Percentiles rank a stretch among this genome's conserved stretches.
Conservation (phyloP, 2,329 filamentous ascomycete genomes). For the Intubia oerlemansii region DNA sequence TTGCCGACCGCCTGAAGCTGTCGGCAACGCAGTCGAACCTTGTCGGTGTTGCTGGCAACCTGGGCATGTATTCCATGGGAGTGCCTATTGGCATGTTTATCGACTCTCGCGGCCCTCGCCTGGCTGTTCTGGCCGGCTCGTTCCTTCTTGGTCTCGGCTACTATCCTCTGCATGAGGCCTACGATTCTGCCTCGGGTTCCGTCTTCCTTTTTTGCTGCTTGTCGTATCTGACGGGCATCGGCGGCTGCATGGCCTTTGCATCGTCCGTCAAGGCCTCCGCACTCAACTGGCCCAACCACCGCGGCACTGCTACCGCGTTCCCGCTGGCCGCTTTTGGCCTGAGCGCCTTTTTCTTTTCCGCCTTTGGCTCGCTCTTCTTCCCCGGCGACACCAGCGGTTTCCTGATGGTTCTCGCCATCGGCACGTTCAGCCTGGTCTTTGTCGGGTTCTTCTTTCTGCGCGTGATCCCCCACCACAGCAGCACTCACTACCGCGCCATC, state of each 20-base stretch:
- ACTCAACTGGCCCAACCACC: constrained; percentile 75
- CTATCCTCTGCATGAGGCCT: constrained; percentile 65
- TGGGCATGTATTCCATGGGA: constrained; percentile 86
- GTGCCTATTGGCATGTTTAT: constrained; percentile 78
- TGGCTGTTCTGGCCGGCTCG: constrained; percentile 56
- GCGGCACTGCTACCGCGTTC: constrained; percentile 86
- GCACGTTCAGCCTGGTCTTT: constrained; percentile 57
- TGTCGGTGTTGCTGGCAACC: constrained; percentile 65
- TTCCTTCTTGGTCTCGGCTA: constrained; percentile 60
- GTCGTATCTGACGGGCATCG: constrained; percentile 67
- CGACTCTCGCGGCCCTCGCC: constrained; percentile 60
- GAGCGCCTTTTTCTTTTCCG: constrained; percentile 90
- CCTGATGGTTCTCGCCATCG: constrained; percentile 57
- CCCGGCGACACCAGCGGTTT: constrained; percentile 68
- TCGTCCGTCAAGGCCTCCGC: constrained; percentile 73
- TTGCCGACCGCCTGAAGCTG: constrained; percentile 66
- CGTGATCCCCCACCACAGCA: constrained; percentile 37
- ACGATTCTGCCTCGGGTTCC: constrained; percentile 42
- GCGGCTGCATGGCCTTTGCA: constrained; percentile 78
- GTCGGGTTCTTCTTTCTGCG: constrained; percentile 69
- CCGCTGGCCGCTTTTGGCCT: constrained; percentile 83
- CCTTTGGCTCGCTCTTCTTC: constrained; percentile 54
- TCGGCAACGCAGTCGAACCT: constrained; percentile 87
- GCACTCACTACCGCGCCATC: constrained; percentile 29
- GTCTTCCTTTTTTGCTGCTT: constrained; percentile 53